Percentiles rank a stretch among this genome's conserved stretches.
phyloP scores from a whole-genome alignment of 768 basidiomycete species.

The Lactarius sanguifluus region DNA sequence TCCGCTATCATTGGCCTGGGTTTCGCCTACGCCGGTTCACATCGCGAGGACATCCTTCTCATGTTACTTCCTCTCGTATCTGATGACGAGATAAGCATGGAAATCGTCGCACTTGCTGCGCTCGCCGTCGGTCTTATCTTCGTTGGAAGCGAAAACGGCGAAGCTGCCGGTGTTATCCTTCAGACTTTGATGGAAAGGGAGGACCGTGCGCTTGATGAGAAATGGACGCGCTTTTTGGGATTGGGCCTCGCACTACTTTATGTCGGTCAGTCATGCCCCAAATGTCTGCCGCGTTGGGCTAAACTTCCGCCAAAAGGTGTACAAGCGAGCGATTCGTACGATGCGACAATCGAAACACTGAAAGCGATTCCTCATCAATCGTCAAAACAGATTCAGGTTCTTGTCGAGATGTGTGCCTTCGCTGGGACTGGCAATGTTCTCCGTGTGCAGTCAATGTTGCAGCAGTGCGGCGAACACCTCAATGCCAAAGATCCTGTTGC shows the following conservation, averaged over 20 bases:
- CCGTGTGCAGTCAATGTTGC: constrained; percentile 88
- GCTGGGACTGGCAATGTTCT: constrained; percentile 96
- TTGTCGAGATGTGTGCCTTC: constrained; percentile 92
- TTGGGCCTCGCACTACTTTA: constrained; percentile 89
- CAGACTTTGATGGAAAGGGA: constrained; percentile 88
- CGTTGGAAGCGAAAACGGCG: constrained; percentile 93
- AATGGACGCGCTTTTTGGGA: constrained; percentile 91
- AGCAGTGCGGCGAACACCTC: constrained; percentile 91
- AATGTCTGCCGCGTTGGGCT: background rate
- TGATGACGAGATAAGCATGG: constrained; percentile 84
- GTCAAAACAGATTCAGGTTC: constrained; percentile 84
- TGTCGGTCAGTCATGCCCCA: constrained; percentile 58
- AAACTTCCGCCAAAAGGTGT: constrained; percentile 52
- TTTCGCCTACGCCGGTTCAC: constrained; percentile 92
- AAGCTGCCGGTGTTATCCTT: constrained; percentile 84
- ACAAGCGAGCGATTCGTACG: constrained; percentile 74
- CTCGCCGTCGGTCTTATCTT: constrained; percentile 93
- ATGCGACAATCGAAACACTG: constrained; percentile 90
- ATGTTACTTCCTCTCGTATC: constrained; percentile 78
- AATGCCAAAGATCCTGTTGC: constrained; percentile 44
- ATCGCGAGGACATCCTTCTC: constrained; percentile 78
- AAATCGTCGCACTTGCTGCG: constrained; percentile 82
- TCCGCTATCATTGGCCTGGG: constrained; percentile 91
- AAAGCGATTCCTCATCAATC: constrained; percentile 93
- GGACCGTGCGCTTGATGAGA: constrained; percentile 77